Evolutionary conservation across 495 filamentous ascomycete species (phyloP).

Genomic region (Penicillium turbatum): DNA sequence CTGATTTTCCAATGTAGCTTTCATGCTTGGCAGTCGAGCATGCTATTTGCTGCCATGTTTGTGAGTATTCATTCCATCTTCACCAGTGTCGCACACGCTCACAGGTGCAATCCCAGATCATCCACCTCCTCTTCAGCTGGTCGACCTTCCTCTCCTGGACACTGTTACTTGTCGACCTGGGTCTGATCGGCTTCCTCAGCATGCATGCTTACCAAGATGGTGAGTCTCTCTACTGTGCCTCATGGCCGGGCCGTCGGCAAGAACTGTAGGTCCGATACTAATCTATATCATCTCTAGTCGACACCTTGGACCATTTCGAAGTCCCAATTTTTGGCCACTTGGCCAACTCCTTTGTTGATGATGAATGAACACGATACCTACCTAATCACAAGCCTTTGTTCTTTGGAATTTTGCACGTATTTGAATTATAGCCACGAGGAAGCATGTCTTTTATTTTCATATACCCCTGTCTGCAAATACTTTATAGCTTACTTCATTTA

Average conservation of each 20-base stretch:
- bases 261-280: not conserved
- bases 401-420: slow-evolving; percentile 9
- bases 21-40: slow-evolving; percentile 90
- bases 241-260: not conserved
- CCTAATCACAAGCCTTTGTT: not conserved
- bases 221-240: slow-evolving; percentile 27
- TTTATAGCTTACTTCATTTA: no score
- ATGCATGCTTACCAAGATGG: slow-evolving; percentile 80
- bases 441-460: slow-evolving; percentile 14
- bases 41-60: slow-evolving; percentile 82
- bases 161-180: slow-evolving; percentile 69
- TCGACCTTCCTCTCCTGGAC: slow-evolving; percentile 79
- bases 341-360: slow-evolving; percentile 87
- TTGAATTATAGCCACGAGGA: slow-evolving; percentile 12
- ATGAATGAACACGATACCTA: slow-evolving; percentile 55
- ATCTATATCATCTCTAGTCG: slow-evolving; percentile 47
- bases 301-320: slow-evolving; percentile 87
- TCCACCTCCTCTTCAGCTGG: slow-evolving; percentile 85
- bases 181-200: slow-evolving; percentile 71
- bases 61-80: slow-evolving; percentile 41
- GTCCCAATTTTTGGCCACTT: slow-evolving; percentile 74
- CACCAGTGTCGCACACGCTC: not conserved
- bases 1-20: slow-evolving; percentile 53
- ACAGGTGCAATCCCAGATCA: slow-evolving; percentile 34
- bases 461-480: slow-evolving; percentile 20